A percentile compares a stretch with the other conserved stretches of the same genome.
These are phyloP conservation scores for Rhododendron simsii DNA, from an alignment of 148 eudicot genomes.

Conservation along the genomic window DNA sequence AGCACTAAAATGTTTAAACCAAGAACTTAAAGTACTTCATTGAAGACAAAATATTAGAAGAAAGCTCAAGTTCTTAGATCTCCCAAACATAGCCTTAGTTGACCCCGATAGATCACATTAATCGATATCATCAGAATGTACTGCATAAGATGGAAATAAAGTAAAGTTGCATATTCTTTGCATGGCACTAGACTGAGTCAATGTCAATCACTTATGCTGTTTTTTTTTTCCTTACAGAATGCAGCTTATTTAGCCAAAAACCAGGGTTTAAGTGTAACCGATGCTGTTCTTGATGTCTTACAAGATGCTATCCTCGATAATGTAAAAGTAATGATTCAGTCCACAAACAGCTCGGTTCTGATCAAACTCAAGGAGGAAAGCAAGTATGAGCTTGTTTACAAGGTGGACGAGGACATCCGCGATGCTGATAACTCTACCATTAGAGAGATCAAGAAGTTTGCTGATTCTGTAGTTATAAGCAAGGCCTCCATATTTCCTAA, in stretches of 20 bases:
- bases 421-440: slow-evolving; percentile 47
- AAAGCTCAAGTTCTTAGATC: not conserved
- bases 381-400: slow-evolving; percentile 66
- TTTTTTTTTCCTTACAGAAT: slow-evolving; percentile 38
- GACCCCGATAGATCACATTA: not conserved
- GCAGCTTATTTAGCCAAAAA: slow-evolving; percentile 77
- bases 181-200: not conserved
- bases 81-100: not conserved
- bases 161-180: not conserved
- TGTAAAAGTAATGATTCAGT: slow-evolving; percentile 64
- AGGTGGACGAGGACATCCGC: slow-evolving; percentile 50
- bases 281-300: slow-evolving; percentile 56
- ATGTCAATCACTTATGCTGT: not conserved
- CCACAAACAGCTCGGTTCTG: slow-evolving; percentile 67
- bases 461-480: slow-evolving; percentile 54
- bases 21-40: not conserved
- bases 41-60: not conserved
- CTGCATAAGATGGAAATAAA: not conserved
- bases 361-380: slow-evolving; percentile 44
- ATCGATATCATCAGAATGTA: not conserved
- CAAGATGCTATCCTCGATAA: slow-evolving; percentile 37
- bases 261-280: slow-evolving; percentile 49
- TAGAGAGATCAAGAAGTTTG: slow-evolving; percentile 55
- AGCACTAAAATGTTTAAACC: not conserved
- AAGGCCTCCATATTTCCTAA: slow-evolving; percentile 59